A percentile compares a stretch with the other conserved stretches of the same genome.
Evolutionary conservation across 2,329 filamentous ascomycete species (phyloP).

Genomic region (Zarea fungicola): DNA sequence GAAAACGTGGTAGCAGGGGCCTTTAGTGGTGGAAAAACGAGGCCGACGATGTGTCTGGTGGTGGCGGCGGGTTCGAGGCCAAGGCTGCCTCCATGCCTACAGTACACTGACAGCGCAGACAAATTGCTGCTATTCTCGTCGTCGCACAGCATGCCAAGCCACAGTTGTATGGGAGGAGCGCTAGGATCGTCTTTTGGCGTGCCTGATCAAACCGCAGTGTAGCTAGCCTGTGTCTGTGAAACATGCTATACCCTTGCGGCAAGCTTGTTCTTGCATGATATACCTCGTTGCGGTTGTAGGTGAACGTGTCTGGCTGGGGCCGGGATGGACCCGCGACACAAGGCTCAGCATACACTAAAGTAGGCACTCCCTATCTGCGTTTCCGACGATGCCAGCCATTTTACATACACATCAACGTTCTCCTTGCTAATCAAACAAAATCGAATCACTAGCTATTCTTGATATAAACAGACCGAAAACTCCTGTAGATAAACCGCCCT

Average conservation of each 20-base stretch:
- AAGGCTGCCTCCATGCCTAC: background rate
- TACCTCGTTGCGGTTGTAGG: no score
- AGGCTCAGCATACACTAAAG: no score
- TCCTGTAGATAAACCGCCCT: conserved; percentile 3
- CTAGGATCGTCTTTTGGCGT: background rate
- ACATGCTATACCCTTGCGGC: no score
- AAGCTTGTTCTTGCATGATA: background rate
- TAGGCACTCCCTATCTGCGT: no score
- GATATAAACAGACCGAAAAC: conserved; percentile 8
- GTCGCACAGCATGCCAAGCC: conserved; percentile 1
- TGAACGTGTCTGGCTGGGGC: no score
- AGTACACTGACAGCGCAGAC: background rate
- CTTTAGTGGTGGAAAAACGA: no score
- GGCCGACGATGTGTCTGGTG: no score
- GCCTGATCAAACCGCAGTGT: background rate
- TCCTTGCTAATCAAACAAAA: background rate
- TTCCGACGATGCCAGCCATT: no score
- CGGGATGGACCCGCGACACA: no score
- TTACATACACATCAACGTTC: background rate
- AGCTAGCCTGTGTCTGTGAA: background rate
- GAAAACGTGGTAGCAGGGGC: no score
- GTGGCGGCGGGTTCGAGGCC: no score
- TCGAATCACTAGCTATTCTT: conserved; percentile 8
- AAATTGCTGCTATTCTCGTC: conserved; percentile 10
- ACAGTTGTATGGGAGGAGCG: background rate